Evolutionary conservation across 805 yeast genomes (phyloP), one percentile per base, ranked within the genome.

Genomic region (Candida taoyuanica): DNA sequence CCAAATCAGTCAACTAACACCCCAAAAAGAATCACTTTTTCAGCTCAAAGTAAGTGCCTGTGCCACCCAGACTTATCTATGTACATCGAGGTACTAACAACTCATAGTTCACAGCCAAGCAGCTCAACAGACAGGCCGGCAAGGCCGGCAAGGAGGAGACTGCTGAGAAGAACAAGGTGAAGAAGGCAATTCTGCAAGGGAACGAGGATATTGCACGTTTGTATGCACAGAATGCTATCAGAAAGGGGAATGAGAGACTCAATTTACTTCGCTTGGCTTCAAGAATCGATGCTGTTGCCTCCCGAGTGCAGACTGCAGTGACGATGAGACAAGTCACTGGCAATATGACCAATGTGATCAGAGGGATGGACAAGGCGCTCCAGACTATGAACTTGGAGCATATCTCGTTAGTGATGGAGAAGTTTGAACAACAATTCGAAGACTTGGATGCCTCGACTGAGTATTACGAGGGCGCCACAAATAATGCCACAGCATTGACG

Each of bases 291-390:
- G 91, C 98, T 0, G 98, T 93, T 17, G 95, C 98, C 0, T 82
- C 94, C 4, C 67, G 98, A 42, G 95, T 93, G 3, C 97, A 91
- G 53, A 93, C 99, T 0, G 98, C 98, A 0, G 97, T 93, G 6
- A 91, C 98, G 0, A 93, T 93, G 99, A 74, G 96, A 48, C 78
- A 85, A 34, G 96, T 93, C 9, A 86, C 96, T 0, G 88, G 89
- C 2, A 89, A 88, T 51, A 93, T 93, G 98, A 76, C 93, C 7
- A 79, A 75, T 34, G 98, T 91, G 11, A 93, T 94, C 41, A 78
- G 73, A 55, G 97, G 97, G 8, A 91, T 93, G 98, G 98, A 93
- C 61, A 80, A 77, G 54, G 98, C 98, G 2, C 73, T 93, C 65
- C 93, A 86, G 53, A 81, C 91, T 17, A 93, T 93, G 98, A 93